Evolutionary conservation across 2,329 filamentous ascomycete species (phyloP), one percentile per base, ranked within the genome.

Genomic region (Ophiostoma quercus): DNA sequence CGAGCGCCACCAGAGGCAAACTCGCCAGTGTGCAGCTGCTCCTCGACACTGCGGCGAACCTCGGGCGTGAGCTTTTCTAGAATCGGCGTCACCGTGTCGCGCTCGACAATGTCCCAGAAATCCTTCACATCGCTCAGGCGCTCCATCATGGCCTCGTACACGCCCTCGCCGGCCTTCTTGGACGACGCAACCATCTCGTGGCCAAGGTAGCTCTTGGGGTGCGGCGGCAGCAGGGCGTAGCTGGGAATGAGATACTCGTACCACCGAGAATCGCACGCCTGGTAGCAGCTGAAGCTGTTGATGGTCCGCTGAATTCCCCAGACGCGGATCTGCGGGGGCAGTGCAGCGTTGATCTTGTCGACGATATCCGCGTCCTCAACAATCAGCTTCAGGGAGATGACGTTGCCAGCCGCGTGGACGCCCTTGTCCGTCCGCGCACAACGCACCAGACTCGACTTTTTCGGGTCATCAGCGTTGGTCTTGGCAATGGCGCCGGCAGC

Each of bases 341-440:
- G 84, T 70, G 91, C 82, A 47, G 88, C 85, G 80, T 99, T 99
- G 85, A 99, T 97, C 80, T 92, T 96, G 70, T 93, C 83, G 32
- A 98, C 89, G 67, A 97, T 87, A 73, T 96, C 88, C 12, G 88
- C 85, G 71, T 98, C 94, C 79, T 98, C 94, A 66, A 97, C 90
- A 75, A 99, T 98, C 75, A 99, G 84, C 82, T 99, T 99, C 76
- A 98, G 79, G 41, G 92, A 97, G 72, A 98, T 92, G 76, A 98
- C 90, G 77, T 98, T 98, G 68, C 94, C 95, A 1, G 94, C 94
- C 1, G 94, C 94, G 79, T 98, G 94, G 1, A 98, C 94, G 69
- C 95, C 95, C 83, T 98, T 99, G 81, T 99, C 95, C 0, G 95
- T 99, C 73, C 95, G 87, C 3, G 95, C 95, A 79, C 95, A 99